Evolutionary conservation across 2,329 filamentous ascomycete species (phyloP), one percentile per base, ranked within the genome.

Genomic region (Fusarium tricinctum): DNA sequence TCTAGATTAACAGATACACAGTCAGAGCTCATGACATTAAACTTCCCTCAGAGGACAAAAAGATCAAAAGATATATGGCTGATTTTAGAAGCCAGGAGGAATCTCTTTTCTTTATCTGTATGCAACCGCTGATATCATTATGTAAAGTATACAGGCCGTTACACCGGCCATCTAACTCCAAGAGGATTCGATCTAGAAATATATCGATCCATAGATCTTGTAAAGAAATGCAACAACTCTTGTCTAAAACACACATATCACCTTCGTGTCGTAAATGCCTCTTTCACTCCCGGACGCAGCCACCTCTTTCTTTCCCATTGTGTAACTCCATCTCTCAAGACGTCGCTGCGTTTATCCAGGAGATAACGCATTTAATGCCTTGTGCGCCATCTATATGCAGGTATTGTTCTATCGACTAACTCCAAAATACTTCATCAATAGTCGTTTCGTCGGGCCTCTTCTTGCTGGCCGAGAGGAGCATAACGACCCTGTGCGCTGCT

Each of bases 401-500:
- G 74, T 64, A 73, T 54, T 70, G 48, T 61, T 65, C 68, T 75
- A 74, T 72, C 61, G 53, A 70, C 59, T 50, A 69, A 72, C 61
- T 68, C 42, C 63, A 66, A 65, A 63, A 53, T 45, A 61, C 54
- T 47, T 56, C 63, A 67, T 76, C 64, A 71, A 46, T 71, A 66
- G 51, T 70, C 68, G 54, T 70, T 69, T 47, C 74, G 75, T 44
- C 66, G 70, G 32, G 64, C 72, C n/a, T 82, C 78, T 52, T 82
- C 80, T 52, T 78, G 76, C 59, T 83, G 81, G 20, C 79, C 80
- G 43, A 83, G 67, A 6, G 81, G 81, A 40, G 80, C 74, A 71
- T 82, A 82, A 38, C 78, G 78, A n/a, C 79, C 80, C 67, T 81
- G 80, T 13, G 78, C 75, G 47, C 80, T 81, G 53, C 77, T 76